These are phyloP conservation scores for Termitomyces sp. DNA, from an alignment of 768 basidiomycete genomes.

Conservation along the genomic window DNA sequence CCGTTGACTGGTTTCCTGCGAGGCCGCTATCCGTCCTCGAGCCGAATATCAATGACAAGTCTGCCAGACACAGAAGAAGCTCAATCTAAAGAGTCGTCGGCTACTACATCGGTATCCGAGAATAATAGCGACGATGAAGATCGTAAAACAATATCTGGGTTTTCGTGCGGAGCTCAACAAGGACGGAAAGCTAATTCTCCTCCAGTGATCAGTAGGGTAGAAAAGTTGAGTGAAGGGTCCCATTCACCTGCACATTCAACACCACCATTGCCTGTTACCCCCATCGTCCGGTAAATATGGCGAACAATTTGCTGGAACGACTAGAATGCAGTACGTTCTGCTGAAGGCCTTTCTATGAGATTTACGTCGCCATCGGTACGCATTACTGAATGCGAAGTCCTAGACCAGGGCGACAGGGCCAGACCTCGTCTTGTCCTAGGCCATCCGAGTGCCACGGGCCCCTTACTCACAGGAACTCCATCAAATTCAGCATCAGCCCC, in stretches of 20 bases:
- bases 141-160: conserved; percentile 32
- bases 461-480: conserved; percentile 3
- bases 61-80: conserved; percentile 10
- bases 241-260: conserved; percentile 4
- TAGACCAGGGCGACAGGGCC: background rate
- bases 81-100: conserved; percentile 10
- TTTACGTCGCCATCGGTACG: background rate
- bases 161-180: conserved; percentile 3
- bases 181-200: background rate
- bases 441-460: conserved; percentile 8
- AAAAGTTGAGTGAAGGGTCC: conserved; percentile 9
- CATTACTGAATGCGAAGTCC: background rate
- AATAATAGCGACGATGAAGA: conserved; percentile 33
- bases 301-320: background rate
- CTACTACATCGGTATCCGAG: conserved; percentile 7
- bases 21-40: conserved; percentile 51
- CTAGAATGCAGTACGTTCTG: background rate
- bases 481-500: conserved; percentile 14
- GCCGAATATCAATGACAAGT: conserved; percentile 17
- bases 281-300: conserved; percentile 3
- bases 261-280: background rate
- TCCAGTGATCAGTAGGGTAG: background rate
- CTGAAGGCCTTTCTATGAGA: background rate
- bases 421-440: background rate
- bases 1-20: conserved; percentile 63